A percentile compares a stretch with the other conserved stretches of the same genome.
Evolutionary conservation across 352 stramenopile species (phyloP).

Genomic region (Thalassiosira hispida): DNA sequence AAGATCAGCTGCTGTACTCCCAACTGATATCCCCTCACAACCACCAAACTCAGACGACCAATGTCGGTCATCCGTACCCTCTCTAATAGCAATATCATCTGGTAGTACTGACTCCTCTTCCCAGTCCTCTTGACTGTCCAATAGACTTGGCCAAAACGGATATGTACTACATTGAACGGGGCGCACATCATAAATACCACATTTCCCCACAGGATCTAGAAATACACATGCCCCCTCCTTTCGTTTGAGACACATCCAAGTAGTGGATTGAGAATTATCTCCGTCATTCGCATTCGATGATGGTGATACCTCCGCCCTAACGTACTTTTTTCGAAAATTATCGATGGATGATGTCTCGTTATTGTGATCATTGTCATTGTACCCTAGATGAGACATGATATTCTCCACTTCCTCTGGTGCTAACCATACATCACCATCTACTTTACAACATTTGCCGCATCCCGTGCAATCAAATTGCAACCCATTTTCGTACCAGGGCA

Average conservation of each 20-base stretch:
- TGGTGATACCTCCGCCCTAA: conserved; percentile 31
- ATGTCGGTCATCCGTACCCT: conserved; percentile 28
- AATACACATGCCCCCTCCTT: conserved; percentile 62
- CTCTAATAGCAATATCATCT: conserved; percentile 30
- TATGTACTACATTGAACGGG: conserved; percentile 69
- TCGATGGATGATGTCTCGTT: conserved; percentile 7
- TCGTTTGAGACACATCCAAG: conserved; percentile 52
- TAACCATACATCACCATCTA: conserved; percentile 59
- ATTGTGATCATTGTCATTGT: conserved; percentile 9
- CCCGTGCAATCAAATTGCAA: conserved; percentile 54
- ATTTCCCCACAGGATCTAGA: conserved; percentile 55
- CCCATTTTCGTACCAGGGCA: conserved; percentile 47
- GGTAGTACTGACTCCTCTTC: conserved; percentile 55
- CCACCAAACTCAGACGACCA: conserved; percentile 63
- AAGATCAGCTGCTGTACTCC: background rate
- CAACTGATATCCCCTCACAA: conserved; percentile 65
- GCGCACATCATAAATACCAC: conserved; percentile 64
- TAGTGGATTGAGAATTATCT: conserved; percentile 18
- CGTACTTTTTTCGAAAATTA: conserved; percentile 41
- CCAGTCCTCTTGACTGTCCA: conserved; percentile 53
- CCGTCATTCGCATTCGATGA: conserved; percentile 15
- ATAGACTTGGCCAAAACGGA: conserved; percentile 70
- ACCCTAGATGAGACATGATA: conserved; percentile 41
- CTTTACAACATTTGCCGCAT: conserved; percentile 64
- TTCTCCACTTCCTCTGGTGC: conserved; percentile 42